Conservation (phyloP, 1,284 basidiomycete species). For the Heliocybe sulcata region DNA sequence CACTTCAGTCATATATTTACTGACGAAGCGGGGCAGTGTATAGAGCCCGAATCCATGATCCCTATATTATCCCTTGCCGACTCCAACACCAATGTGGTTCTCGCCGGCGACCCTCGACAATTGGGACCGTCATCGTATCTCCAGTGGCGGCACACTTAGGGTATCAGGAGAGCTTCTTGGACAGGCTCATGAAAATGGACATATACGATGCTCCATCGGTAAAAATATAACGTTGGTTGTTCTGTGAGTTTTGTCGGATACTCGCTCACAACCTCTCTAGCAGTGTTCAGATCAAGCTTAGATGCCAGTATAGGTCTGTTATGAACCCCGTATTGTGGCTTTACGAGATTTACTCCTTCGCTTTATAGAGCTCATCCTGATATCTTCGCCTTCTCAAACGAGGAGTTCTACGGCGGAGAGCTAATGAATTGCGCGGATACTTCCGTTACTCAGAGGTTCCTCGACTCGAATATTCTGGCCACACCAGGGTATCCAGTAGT, state of each 20-base stretch:
- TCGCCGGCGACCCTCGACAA: constrained; percentile 58
- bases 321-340: background rate
- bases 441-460: constrained; percentile 29
- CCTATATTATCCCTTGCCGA: constrained; percentile 48
- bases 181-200: constrained; percentile 45
- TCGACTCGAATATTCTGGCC: constrained; percentile 30
- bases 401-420: constrained; percentile 44
- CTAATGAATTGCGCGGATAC: constrained; percentile 35
- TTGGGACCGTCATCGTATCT: constrained; percentile 56
- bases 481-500: constrained; percentile 32
- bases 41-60: constrained; percentile 53
- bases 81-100: constrained; percentile 41
- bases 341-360: background rate
- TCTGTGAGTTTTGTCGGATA: no score
- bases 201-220: constrained; percentile 32
- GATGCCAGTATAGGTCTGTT: constrained; percentile 17
- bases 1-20: constrained; percentile 32
- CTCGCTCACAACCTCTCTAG: constrained; percentile 21
- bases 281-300: constrained; percentile 38
- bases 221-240: constrained; percentile 33
- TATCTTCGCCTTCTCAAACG: constrained; percentile 52
- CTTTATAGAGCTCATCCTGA: constrained; percentile 52
- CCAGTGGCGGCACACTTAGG: constrained; percentile 38
- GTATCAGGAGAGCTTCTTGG: constrained; percentile 36
- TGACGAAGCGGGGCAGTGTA: constrained; percentile 37